Evolutionary conservation across 2,329 filamentous ascomycete genomes (phyloP), one percentile per base, ranked within the genome.

Genomic region (Bipolaris victoriae): DNA sequence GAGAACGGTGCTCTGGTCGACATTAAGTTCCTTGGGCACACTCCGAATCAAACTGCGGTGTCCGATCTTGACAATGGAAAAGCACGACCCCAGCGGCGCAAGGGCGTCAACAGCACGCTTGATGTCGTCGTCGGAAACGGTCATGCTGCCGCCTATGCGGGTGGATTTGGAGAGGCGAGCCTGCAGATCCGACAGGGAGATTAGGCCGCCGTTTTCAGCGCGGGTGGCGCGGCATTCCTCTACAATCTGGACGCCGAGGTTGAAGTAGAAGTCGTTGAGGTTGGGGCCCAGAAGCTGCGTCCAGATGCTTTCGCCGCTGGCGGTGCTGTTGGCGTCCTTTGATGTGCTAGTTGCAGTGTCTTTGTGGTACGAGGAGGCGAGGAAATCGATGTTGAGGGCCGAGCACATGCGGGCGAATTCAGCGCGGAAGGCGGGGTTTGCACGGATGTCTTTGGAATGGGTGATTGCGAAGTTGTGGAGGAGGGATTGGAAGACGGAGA

Each of bases 341-440:
- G 29, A 11, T 1, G 41, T 11, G 3, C 22, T 16, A 29, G 26
- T 13, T 9, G 41, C 10, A 11, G 26, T 69, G 83, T 86, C 66
- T 80, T 84, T 67, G 62, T 72, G 68, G 60, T 77, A 72, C 1
- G 65, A 70, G 15, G 79, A 80, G 1, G 92, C 92, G 16, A 99
- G 83, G 2, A 95, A 96, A 76, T 99, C 95, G 11, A 99, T 92
- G 47, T 95, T 95, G 66, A 99, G 97, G 61, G 93, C 92, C 70
- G 92, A 88, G 80, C 95, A 99, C 95, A 99, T 99, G 76, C 94
- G 92, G 3, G 95, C 94, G 74, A 99, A 99, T 78, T 99, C 94
- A 33, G 94, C 92, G 60, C 95, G 91, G 78, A 99, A 99, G 7
- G 87, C 89, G 5, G 95, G 95, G 76, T 98, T 93, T 2, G 92